These are phyloP conservation scores for Mollisia scopiformis DNA, from an alignment of 2,329 filamentous ascomycete species.

Conservation along the genomic window DNA sequence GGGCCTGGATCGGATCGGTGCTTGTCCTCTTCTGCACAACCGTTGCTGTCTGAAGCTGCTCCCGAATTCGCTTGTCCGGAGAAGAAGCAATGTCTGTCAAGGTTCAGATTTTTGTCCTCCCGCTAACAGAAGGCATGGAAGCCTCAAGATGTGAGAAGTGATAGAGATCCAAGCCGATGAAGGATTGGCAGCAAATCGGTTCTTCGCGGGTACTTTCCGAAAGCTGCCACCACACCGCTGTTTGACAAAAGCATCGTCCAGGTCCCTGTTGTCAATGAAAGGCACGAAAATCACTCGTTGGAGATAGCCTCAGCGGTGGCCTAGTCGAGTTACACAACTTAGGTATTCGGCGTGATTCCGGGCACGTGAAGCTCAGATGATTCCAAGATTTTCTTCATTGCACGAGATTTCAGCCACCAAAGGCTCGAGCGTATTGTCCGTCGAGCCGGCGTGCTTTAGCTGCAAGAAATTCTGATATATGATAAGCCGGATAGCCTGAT, in stretches of 20 bases:
- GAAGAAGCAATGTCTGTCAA: constrained; percentile 14
- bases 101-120: constrained; percentile 3
- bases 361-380: not conserved
- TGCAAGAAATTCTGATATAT: not conserved
- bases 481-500: not conserved
- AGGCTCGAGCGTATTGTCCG: not conserved
- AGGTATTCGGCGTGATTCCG: not conserved
- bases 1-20: constrained; percentile 19
- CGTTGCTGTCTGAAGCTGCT: constrained; percentile 18
- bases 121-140: not conserved
- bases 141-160: constrained; percentile 24
- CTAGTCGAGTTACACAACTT: constrained; percentile 25
- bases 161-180: constrained; percentile 16
- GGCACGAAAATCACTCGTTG: constrained; percentile 9
- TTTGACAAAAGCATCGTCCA: constrained; percentile 29
- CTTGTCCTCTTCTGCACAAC: constrained; percentile 22
- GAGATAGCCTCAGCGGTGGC: constrained; percentile 10
- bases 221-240: constrained; percentile 30
- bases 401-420: not conserved
- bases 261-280: constrained; percentile 17
- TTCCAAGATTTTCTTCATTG: not conserved
- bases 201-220: not conserved
- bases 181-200: not conserved
- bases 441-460: not conserved
- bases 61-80: constrained; percentile 2